These are phyloP conservation scores for Spathaspora girioi DNA, from an alignment of 805 yeast genomes.

Conservation along the genomic window DNA sequence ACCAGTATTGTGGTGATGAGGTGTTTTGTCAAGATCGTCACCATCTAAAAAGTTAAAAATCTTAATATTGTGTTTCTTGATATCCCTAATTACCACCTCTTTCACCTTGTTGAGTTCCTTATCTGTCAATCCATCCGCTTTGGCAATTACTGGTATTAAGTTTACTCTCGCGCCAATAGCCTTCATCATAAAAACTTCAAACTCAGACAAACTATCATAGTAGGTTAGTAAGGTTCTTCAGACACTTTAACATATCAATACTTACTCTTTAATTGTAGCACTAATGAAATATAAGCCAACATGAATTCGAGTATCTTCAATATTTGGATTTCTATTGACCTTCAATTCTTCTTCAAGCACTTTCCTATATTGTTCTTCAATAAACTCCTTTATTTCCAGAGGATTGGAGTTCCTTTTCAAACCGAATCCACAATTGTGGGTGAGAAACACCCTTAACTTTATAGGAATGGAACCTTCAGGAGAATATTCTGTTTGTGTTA, in stretches of 20 bases:
- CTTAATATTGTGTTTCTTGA: conserved; percentile 52
- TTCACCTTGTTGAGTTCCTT: conserved; percentile 56
- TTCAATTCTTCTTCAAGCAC: conserved; percentile 62
- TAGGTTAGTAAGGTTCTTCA: conserved; percentile 4
- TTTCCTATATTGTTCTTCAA: conserved; percentile 72
- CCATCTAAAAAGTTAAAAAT: conserved; percentile 23
- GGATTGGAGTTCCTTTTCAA: conserved; percentile 17
- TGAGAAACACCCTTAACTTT: conserved; percentile 17
- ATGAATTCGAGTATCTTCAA: conserved; percentile 67
- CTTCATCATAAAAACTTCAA: conserved; percentile 73
- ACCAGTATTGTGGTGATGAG: not conserved
- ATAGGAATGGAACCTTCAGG: conserved; percentile 13
- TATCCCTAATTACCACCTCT: conserved; percentile 44
- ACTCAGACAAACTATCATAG: conserved; percentile 40
- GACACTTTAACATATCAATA: not conserved
- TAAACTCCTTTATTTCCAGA: conserved; percentile 49
- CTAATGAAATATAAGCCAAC: conserved; percentile 76
- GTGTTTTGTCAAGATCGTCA: conserved; percentile 2
- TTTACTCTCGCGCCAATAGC: conserved; percentile 69
- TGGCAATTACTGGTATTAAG: conserved; percentile 76
- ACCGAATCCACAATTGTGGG: conserved; percentile 23
- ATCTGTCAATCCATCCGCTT: conserved; percentile 69
- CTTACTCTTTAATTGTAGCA: conserved; percentile 56
- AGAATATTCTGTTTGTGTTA: conserved; percentile 4
- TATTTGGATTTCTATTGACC: conserved; percentile 17